Evolutionary conservation across 176 grass and related monocot species (phyloP), one percentile per base, ranked within the genome.

Genomic region (Metroxylon sagu): DNA sequence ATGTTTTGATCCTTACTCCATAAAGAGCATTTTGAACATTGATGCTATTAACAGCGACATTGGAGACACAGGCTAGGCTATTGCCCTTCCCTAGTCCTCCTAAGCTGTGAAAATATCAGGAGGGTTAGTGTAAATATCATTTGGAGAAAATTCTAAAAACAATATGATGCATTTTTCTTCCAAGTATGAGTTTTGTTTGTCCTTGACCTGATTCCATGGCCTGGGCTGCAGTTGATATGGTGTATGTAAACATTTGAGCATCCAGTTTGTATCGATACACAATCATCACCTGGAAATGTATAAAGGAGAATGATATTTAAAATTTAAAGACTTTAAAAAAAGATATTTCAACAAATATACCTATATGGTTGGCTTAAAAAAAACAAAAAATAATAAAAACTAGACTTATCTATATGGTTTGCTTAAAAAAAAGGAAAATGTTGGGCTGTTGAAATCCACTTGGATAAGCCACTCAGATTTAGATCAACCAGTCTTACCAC

Each of bases 1-100:
- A 91, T 48, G 79, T 91, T 82, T 91, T 91, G 73, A 91, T 91
- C 60, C 83, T 86, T 57, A 91, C 69, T 7, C 83, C 88, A 59
- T 66, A 91, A 58, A 86, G 53, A 19, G 83, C 79, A 66, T 86
- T 86, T 75, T 83, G 76, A 14, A 91, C 76, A 18, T 59, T 68
- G 56, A 86, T 76, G 63, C 53, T 77, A 27, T 91, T 64, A 14
- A 76, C 88, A 7, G 72, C 31, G 7, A 92, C 77, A 50, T 92
- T 75, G 23, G 88, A 92, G 59, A 92, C 80, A 15, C 88, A 87
- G 6, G 88, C 83, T 62, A 81, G 71, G 50, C 76, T 92, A 54
- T 72, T 66, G 25, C 68, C 83, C 76, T 67, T 87, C 21, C 88
- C 88, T 4, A 87, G 66, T 64, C 83, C 88, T 71, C 88, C 80